phyloP scores from a whole-genome alignment of 2,329 filamentous ascomycete species.

The Arthrobotrys iridis region DNA sequence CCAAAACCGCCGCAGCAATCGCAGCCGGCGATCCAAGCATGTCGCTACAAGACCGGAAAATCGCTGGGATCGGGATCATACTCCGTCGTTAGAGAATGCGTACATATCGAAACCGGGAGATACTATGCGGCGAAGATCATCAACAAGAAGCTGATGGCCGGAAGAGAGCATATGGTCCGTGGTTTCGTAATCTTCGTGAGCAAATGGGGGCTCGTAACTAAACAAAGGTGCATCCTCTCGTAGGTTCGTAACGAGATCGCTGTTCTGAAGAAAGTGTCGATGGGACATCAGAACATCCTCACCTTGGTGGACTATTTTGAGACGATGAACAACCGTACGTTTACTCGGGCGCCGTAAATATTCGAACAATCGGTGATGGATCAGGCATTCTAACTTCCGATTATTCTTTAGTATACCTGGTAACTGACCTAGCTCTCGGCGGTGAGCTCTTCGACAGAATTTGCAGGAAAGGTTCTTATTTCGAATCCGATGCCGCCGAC shows the following conservation, averaged over 20 bases:
- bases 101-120: conserved; percentile 95
- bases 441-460: conserved; percentile 98
- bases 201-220: background rate
- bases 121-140: conserved; percentile 99
- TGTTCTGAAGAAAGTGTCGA: conserved; percentile 95
- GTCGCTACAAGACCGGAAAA: conserved; percentile 96
- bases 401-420: conserved; percentile 79
- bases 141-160: conserved; percentile 97
- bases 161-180: conserved; percentile 93
- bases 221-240: background rate
- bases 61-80: conserved; percentile 96
- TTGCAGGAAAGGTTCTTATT: conserved; percentile 97
- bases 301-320: conserved; percentile 99
- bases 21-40: conserved; percentile 32
- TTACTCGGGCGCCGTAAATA: background rate
- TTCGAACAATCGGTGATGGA: background rate
- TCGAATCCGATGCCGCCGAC: conserved; percentile 94
- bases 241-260: conserved; percentile 87
- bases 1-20: conserved; percentile 35
- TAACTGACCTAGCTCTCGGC: conserved; percentile 94
- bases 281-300: conserved; percentile 98
- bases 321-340: conserved; percentile 92
- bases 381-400: conserved; percentile 53
- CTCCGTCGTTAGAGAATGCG: conserved; percentile 98
- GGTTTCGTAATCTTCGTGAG: conserved; percentile 4